Evolutionary conservation across 192 early-diverging fungal genomes (phyloP), one percentile per base, ranked within the genome.

Genomic region (Phlyctochytrium planicorne): DNA sequence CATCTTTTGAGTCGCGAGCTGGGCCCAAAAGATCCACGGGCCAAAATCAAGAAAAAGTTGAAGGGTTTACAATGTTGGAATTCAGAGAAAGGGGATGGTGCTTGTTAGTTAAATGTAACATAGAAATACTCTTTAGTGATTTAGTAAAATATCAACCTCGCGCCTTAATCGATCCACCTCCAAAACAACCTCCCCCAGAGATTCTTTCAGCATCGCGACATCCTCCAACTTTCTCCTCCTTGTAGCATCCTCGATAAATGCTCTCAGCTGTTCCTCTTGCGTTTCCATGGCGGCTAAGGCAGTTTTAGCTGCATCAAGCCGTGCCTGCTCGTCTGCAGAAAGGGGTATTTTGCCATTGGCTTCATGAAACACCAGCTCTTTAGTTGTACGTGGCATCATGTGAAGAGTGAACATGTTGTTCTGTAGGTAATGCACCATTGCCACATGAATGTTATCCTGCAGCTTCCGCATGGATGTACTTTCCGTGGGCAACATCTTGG

Each of bases 331-430:
- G 0, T 55, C 30, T 24, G 59, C 30, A 14, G 25, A 23, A 2
- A 72, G 31, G 24, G 24, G 20, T 3, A 65, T 53, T 12, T n/a
- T 37, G n/a, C 69, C 34, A 16, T 12, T 27, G 20, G 36, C 30
- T 37, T 31, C 59, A 16, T 32, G 64, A 47, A 3, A 63, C n/a
- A 17, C 36, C 37, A 3, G 24, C 30, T 33, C 29, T 1, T 34
- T 27, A 27, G 65, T 30, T 62, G 56, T 63, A 20, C 74, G 82
- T 2, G 83, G 83, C 76, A 84, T 77, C 37, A 80, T 57, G 32
- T 83, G 74, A 2, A 84, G 60, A 25, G 83, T 79, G 65, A 83
- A 81, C 83, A 84, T 84, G 53, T 84, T 57, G 4, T 55, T 52
- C 60, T 84, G 83, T 0, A 84, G 66, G 60, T 70, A 84, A 30